Percentiles rank a stretch among this genome's conserved stretches.
These are phyloP conservation scores for Candida glaebosa DNA, from an alignment of 805 yeast species.

Conservation along the genomic window DNA sequence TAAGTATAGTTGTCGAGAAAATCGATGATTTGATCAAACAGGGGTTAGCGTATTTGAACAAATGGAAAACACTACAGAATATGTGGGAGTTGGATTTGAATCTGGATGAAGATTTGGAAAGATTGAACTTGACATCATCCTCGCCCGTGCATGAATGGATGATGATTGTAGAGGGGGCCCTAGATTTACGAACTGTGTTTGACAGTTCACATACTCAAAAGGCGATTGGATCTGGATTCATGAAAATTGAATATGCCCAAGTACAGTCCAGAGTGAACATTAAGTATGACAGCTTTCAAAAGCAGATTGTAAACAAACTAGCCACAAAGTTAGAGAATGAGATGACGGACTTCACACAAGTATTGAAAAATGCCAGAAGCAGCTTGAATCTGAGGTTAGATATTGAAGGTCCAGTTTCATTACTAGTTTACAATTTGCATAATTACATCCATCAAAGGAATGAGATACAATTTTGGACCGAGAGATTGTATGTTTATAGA, in stretches of 20 bases:
- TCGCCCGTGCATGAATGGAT: conserved; percentile 44
- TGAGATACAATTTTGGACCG: conserved; percentile 14
- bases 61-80: conserved; percentile 56
- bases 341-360: conserved; percentile 25
- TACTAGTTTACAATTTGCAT: conserved; percentile 38
- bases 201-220: conserved; percentile 45
- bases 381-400: conserved; percentile 26
- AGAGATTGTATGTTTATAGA: conserved; percentile 11
- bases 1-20: conserved; percentile 5
- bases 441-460: conserved; percentile 11
- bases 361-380: conserved; percentile 7
- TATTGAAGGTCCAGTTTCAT: conserved; percentile 34
- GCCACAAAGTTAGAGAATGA: conserved; percentile 30
- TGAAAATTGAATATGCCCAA: conserved; percentile 42
- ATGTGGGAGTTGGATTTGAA: conserved; percentile 53
- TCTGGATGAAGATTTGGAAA: conserved; percentile 33
- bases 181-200: conserved; percentile 41
- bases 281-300: conserved; percentile 60
- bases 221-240: conserved; percentile 35
- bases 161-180: conserved; percentile 39
- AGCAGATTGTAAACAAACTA: conserved; percentile 39
- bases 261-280: conserved; percentile 52
- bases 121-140: conserved; percentile 15
- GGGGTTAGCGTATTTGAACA: conserved; percentile 35
- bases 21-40: conserved; percentile 29